These are phyloP conservation scores for Cladosporium sphaerospermum DNA, from an alignment of 2,329 filamentous ascomycete species.

Conservation along the genomic window DNA sequence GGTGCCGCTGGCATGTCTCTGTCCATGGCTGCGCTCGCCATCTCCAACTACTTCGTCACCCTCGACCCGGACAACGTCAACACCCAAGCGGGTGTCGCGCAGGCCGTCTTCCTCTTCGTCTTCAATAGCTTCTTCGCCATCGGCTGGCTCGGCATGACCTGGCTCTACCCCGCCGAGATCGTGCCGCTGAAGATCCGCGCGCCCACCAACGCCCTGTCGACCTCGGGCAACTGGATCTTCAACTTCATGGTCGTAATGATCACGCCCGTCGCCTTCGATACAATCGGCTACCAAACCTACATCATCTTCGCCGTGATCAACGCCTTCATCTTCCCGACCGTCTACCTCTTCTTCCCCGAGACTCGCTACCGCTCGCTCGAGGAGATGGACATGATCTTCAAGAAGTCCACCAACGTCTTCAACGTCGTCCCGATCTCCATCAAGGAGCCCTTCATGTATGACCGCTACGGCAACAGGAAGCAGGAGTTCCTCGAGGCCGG, in stretches of 20 bases:
- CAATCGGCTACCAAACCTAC: constrained; percentile 55
- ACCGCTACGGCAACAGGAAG: constrained; percentile 52
- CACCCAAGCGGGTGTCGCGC: constrained; percentile 28
- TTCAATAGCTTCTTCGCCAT: constrained; percentile 35
- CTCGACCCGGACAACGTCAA: constrained; percentile 13
- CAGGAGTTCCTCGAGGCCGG: constrained; percentile 43
- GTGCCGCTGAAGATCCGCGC: constrained; percentile 30
- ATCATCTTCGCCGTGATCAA: constrained; percentile 63
- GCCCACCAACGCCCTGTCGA: constrained; percentile 32
- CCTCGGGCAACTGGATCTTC: constrained; percentile 55
- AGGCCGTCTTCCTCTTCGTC: constrained; percentile 33
- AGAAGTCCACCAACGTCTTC: constrained; percentile 48
- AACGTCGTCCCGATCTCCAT: constrained; percentile 47
- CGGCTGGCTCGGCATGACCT: constrained; percentile 24
- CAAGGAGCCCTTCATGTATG: constrained; percentile 50
- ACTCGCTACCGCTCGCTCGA: constrained; percentile 60
- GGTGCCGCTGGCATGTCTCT: constrained; percentile 47
- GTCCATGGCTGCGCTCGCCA: constrained; percentile 28
- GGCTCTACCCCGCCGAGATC: constrained; percentile 28
- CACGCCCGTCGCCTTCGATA: constrained; percentile 21
- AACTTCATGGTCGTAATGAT: constrained; percentile 35
- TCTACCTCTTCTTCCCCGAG: constrained; percentile 47
- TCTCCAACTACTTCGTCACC: constrained; percentile 18
- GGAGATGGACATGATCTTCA: constrained; percentile 56
- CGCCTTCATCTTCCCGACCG: constrained; percentile 49